Evolutionary conservation across 2,329 filamentous ascomycete genomes (phyloP).

Genomic region (Neonectria hederae): DNA sequence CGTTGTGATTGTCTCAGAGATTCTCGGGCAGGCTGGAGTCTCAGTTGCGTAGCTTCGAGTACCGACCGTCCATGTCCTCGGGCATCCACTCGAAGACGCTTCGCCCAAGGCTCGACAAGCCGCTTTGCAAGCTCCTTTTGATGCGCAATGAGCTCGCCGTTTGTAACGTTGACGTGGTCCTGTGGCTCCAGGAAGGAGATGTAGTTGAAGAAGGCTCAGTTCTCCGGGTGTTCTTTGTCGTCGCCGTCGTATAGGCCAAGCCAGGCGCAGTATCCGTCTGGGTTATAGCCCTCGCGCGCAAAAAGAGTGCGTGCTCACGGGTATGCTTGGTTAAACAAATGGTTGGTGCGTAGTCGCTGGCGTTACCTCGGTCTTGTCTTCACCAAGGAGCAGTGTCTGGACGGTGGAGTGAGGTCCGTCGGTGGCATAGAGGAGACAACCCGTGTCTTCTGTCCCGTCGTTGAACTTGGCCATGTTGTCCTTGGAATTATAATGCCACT

Average conservation of each 20-base stretch:
- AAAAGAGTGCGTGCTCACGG: background rate
- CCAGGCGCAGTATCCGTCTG: background rate
- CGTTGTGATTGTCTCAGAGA: background rate
- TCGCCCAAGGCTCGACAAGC: no score
- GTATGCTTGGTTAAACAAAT: background rate
- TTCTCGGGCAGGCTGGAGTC: background rate
- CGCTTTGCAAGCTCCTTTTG: no score
- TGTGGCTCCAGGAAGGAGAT: no score
- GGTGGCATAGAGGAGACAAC: background rate
- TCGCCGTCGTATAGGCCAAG: background rate
- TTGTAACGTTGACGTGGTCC: no score
- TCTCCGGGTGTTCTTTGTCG: background rate
- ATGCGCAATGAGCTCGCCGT: no score
- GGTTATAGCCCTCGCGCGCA: background rate
- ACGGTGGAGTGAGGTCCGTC: background rate
- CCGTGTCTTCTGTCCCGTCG: no score
- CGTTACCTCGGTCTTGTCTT: background rate
- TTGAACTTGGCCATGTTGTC: no score
- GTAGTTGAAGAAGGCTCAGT: background rate
- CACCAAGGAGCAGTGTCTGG: background rate
- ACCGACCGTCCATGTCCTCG: no score
- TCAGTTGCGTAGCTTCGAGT: no score
- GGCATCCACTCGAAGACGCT: no score
- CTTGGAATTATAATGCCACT: no score
- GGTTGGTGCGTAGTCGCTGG: background rate